phyloP scores from a whole-genome alignment of 805 yeast species.

The Tetrapisispora iriomotensis region DNA sequence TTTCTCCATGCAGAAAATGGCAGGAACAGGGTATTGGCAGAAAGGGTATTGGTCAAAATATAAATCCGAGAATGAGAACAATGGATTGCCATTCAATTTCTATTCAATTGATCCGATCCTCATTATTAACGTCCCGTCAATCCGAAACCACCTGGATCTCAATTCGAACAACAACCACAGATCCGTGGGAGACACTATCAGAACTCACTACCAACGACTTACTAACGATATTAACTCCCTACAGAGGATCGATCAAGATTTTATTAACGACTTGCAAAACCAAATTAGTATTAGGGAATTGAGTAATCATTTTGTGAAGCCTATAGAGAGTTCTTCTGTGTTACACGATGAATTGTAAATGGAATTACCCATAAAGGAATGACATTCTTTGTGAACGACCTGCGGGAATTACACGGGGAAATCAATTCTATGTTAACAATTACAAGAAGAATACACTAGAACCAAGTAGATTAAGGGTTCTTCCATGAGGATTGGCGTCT shows the following conservation, averaged over 20 bases:
- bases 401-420: too few species aligned
- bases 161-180: neutral
- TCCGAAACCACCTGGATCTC: constrained; percentile 49
- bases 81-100: constrained; percentile 30
- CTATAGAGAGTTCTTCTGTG: neutral
- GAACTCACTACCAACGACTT: constrained; percentile 76
- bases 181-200: constrained; percentile 67
- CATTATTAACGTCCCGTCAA: constrained; percentile 62
- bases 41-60: constrained; percentile 71
- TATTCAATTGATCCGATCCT: constrained; percentile 81
- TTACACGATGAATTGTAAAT: neutral
- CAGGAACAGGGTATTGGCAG: constrained; percentile 81
- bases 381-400: too few species aligned
- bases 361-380: too few species aligned
- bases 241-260: constrained; percentile 81
- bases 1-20: constrained; percentile 69
- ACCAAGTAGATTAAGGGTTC: too few species aligned
- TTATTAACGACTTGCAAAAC: constrained; percentile 79
- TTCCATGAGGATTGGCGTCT: too few species aligned
- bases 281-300: constrained; percentile 25
- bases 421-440: too few species aligned
- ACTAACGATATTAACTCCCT: constrained; percentile 73
- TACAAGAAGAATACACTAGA: too few species aligned
- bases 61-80: constrained; percentile 43
- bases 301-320: neutral